A percentile compares a stretch with the other conserved stretches of the same genome.
phyloP scores from a whole-genome alignment of 2,329 filamentous ascomycete species.

The Aaosphaeria pasadenensis region DNA sequence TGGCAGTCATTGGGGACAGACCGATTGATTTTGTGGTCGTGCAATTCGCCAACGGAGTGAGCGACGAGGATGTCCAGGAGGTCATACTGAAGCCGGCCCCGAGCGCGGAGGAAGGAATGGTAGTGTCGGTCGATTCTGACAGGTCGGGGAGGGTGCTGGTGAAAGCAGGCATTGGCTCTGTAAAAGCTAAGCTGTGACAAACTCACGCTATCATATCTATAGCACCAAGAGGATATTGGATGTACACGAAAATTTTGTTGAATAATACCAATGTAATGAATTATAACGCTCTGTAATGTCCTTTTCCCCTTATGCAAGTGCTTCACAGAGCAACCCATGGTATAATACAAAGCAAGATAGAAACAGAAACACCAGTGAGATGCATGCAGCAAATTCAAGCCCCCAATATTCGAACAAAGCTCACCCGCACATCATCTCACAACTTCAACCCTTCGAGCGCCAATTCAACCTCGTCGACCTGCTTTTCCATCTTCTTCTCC shows the following conservation, averaged over 20 bases:
- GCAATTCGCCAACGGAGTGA: conserved; percentile 83
- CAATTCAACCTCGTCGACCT: conserved; percentile 8
- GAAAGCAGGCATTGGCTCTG: conserved; percentile 31
- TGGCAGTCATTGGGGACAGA: conserved; percentile 75
- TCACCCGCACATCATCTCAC: conserved; percentile 1
- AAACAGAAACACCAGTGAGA: too few relatives aligned
- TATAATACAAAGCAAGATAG: too few relatives aligned
- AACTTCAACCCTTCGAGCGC: conserved; percentile 23
- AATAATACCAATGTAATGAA: too few relatives aligned
- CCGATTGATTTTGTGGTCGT: conserved; percentile 78
- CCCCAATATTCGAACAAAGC: neutral
- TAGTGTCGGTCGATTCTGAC: conserved; percentile 32
- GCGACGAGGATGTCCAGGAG: conserved; percentile 84
- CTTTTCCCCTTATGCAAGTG: too few relatives aligned
- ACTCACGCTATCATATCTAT: too few relatives aligned
- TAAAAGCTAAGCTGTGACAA: conserved; percentile 26
- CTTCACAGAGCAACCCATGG: too few relatives aligned
- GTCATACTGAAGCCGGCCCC: conserved; percentile 45
- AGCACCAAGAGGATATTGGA: too few relatives aligned
- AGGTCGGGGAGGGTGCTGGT: conserved; percentile 29
- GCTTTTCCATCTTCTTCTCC: conserved; percentile 11
- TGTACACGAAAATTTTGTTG: too few relatives aligned
- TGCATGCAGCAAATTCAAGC: too few relatives aligned
- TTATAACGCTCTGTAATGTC: too few relatives aligned
- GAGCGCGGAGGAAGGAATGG: conserved; percentile 29